Evolutionary conservation across 768 basidiomycete species (phyloP).

Genomic region (Mycena chlorophos): DNA sequence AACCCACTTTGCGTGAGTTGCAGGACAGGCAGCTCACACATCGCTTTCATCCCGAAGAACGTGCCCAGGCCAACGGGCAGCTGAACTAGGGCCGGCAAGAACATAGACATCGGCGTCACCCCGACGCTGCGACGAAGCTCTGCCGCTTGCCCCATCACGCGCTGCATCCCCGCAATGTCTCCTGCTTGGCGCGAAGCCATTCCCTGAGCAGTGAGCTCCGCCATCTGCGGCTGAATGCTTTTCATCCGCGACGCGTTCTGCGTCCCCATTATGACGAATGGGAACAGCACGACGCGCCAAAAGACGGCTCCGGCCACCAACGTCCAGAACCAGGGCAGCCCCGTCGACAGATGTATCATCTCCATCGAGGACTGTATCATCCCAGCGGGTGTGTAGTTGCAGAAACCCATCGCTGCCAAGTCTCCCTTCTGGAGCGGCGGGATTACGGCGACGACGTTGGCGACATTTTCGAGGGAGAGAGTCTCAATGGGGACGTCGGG

Average conservation of each 20-base stretch:
- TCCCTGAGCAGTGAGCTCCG: conserved; percentile 43
- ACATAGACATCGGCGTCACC: conserved; percentile 55
- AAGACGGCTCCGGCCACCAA: conserved; percentile 65
- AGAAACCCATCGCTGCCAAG: conserved; percentile 65
- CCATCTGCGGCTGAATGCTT: conserved; percentile 56
- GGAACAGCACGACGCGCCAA: conserved; percentile 62
- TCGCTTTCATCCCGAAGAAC: conserved; percentile 77
- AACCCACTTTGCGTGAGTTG: conserved; percentile 80
- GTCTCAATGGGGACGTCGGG: not conserved
- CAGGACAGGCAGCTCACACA: conserved; percentile 70
- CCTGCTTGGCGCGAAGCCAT: conserved; percentile 37
- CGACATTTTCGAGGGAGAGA: not conserved
- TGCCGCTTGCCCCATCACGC: conserved; percentile 52
- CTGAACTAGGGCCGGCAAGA: conserved; percentile 59
- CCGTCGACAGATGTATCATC: conserved; percentile 64
- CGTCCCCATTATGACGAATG: conserved; percentile 56
- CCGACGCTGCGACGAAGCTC: conserved; percentile 64
- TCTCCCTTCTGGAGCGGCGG: conserved; percentile 70
- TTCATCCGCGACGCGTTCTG: conserved; percentile 61
- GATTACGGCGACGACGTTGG: conserved; percentile 6
- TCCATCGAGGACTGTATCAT: conserved; percentile 65
- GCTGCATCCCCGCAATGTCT: conserved; percentile 51
- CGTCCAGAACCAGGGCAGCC: conserved; percentile 83
- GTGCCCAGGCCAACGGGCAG: conserved; percentile 74
- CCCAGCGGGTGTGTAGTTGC: conserved; percentile 65